Evolutionary conservation across 2,329 filamentous ascomycete genomes (phyloP).

Genomic region (Sclerotiophoma versabilis): DNA sequence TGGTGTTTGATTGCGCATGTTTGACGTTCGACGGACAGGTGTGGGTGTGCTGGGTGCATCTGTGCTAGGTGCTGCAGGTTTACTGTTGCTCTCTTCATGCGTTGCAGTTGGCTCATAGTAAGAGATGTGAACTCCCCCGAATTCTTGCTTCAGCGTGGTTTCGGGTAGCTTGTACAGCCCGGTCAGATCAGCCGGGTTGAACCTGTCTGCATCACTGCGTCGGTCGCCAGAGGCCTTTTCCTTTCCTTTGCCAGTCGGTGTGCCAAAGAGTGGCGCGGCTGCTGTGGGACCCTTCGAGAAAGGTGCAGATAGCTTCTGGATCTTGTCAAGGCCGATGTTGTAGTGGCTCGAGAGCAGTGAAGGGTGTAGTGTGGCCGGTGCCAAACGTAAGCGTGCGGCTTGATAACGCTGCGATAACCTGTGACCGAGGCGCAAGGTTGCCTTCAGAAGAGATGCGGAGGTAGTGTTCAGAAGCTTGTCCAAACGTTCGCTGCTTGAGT

Average conservation of each 20-base stretch:
- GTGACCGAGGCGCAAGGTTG: conserved; percentile 79
- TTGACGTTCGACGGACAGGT: conserved; percentile 72
- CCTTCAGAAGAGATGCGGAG: conserved; percentile 77
- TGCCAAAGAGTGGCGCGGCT: conserved; percentile 58
- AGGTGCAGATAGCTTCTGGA: conserved; percentile 82
- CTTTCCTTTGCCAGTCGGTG: conserved; percentile 73
- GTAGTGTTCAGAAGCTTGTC: conserved; percentile 90
- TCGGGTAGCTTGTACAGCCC: conserved; percentile 65
- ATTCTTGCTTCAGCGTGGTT: conserved; percentile 70
- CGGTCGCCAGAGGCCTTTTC: conserved; percentile 66
- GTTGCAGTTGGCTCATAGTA: conserved; percentile 70
- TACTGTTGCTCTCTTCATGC: conserved; percentile 32
- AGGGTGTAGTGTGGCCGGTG: conserved; percentile 70
- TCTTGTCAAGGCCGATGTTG: conserved; percentile 74
- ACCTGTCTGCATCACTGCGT: conserved; percentile 43
- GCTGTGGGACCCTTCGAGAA: conserved; percentile 73
- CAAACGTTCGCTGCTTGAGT: conserved; percentile 88
- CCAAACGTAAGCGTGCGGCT: conserved; percentile 80
- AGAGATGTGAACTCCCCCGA: conserved; percentile 79
- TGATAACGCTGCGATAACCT: conserved; percentile 93
- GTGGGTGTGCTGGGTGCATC: conserved; percentile 74
- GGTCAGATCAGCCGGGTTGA: conserved; percentile 70
- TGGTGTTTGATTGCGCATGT: conserved; percentile 59
- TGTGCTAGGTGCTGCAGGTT: conserved; percentile 22
- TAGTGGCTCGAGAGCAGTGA: conserved; percentile 84